These are phyloP conservation scores for Schrenkiella parvula DNA, from an alignment of 345 rosid species.

Conservation along the genomic window DNA sequence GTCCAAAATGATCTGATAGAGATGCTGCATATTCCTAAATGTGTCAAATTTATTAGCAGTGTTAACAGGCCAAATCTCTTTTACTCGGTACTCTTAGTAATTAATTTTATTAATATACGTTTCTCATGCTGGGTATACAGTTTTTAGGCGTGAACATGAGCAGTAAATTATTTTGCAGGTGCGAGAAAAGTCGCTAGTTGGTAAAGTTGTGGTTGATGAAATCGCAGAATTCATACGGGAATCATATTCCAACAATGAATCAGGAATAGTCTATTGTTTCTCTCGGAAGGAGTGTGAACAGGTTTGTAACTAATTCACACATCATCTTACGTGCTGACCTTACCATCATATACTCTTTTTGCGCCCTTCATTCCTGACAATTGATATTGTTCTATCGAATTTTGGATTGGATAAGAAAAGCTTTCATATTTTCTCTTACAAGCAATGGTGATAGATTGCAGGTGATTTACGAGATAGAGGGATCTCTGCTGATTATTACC, in stretches of 20 bases:
- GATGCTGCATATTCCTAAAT: conserved; percentile 81
- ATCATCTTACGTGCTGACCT: conserved; percentile 1
- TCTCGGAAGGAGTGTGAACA: conserved; percentile 95
- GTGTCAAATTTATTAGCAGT: conserved; percentile 82
- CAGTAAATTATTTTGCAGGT: conserved; percentile 46
- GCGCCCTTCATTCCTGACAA: background rate
- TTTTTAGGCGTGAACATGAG: background rate
- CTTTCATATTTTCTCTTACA: conserved; percentile 14
- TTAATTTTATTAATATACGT: background rate
- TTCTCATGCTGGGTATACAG: conserved; percentile 2
- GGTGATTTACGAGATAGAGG: conserved; percentile 66
- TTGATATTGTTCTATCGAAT: background rate
- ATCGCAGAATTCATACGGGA: conserved; percentile 74
- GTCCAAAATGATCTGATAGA: conserved; percentile 85
- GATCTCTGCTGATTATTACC: conserved; percentile 80
- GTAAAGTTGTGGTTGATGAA: conserved; percentile 74
- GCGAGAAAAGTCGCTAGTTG: conserved; percentile 78
- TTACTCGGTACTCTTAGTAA: conserved; percentile 56
- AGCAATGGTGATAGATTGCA: conserved; percentile 63
- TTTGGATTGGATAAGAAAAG: background rate
- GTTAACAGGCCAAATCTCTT: conserved; percentile 96
- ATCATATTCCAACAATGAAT: conserved; percentile 81
- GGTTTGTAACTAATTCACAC: conserved; percentile 40
- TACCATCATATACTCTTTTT: background rate
- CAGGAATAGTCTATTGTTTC: conserved; percentile 95